phyloP scores from a whole-genome alignment of 2,329 filamentous ascomycete genomes.

The Monosporascus cannonballus region DNA sequence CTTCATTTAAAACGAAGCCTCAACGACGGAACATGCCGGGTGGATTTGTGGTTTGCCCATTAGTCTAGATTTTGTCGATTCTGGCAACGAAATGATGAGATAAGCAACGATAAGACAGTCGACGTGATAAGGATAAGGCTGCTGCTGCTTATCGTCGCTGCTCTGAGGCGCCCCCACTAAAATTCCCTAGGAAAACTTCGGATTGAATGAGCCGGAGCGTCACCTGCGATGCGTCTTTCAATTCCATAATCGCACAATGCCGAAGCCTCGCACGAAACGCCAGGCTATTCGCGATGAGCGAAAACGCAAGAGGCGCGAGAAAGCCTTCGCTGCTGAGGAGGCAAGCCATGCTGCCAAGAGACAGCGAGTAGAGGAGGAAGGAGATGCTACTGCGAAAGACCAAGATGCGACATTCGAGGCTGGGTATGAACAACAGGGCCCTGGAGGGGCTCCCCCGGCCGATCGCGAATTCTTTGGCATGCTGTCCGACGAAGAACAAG shows the following conservation, averaged over 20 bases:
- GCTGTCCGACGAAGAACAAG: conserved; percentile 86
- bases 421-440: conserved; percentile 12
- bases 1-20: too few relatives aligned
- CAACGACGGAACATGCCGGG: too few relatives aligned
- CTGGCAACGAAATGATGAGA: background rate
- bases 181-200: background rate
- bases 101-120: background rate
- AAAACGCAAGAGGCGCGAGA: conserved; percentile 23
- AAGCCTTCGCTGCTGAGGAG: conserved; percentile 13
- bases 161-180: background rate
- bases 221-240: background rate
- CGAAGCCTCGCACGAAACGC: conserved; percentile 27
- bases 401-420: conserved; percentile 14
- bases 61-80: too few relatives aligned
- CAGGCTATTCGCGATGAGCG: conserved; percentile 28
- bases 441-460: conserved; percentile 12
- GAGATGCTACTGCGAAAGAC: conserved; percentile 3
- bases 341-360: conserved; percentile 16
- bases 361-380: conserved; percentile 19
- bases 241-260: conserved; percentile 14
- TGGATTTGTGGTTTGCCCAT: too few relatives aligned
- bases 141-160: background rate
- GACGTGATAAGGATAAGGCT: background rate
- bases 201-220: background rate
- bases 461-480: conserved; percentile 86